phyloP scores from a whole-genome alignment of 139 green algal species.

The Deuterostichococcus epilithicus region DNA sequence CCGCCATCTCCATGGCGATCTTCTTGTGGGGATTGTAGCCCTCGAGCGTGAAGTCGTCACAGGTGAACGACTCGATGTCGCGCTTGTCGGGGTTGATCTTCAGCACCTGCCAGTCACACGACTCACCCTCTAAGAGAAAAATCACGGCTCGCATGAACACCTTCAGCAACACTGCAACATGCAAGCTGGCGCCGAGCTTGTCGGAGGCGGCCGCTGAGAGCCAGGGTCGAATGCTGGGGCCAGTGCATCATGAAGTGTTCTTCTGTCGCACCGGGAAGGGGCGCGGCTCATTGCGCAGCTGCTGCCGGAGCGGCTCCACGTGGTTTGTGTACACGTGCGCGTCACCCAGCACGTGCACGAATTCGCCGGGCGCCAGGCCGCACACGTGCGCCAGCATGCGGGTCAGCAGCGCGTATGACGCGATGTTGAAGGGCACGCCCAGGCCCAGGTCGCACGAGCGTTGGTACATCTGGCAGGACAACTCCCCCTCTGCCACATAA shows the following conservation, averaged over 20 bases:
- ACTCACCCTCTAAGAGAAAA: not conserved
- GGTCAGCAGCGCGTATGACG: conserved; percentile 93
- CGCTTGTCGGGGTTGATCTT: conserved; percentile 80
- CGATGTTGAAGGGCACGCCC: conserved; percentile 99
- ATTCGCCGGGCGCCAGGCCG: conserved; percentile 83
- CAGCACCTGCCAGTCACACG: conserved; percentile 47
- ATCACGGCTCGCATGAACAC: no score
- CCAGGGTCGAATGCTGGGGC: not conserved
- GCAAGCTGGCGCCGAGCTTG: not conserved
- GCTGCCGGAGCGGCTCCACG: conserved; percentile 91
- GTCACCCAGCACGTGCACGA: conserved; percentile 94
- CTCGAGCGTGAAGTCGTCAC: conserved; percentile 86
- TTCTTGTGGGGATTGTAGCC: conserved; percentile 90
- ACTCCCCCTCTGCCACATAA: conserved; percentile 94
- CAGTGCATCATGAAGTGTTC: not conserved
- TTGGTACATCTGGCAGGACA: conserved; percentile 99
- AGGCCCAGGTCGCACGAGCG: conserved; percentile 96
- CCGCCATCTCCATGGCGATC: conserved; percentile 97
- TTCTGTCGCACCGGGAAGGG: conserved; percentile 69
- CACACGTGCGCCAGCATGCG: conserved; percentile 59
- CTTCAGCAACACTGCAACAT: not conserved
- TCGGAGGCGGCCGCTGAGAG: not conserved
- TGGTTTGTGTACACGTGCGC: conserved; percentile 98
- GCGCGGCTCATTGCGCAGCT: conserved; percentile 76
- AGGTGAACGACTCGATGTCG: conserved; percentile 88